Percentiles rank a stretch among this genome's conserved stretches.
Conservation (phyloP, 228 moss, liverwort and hornwort species). For the Sphagnum fallax region DNA sequence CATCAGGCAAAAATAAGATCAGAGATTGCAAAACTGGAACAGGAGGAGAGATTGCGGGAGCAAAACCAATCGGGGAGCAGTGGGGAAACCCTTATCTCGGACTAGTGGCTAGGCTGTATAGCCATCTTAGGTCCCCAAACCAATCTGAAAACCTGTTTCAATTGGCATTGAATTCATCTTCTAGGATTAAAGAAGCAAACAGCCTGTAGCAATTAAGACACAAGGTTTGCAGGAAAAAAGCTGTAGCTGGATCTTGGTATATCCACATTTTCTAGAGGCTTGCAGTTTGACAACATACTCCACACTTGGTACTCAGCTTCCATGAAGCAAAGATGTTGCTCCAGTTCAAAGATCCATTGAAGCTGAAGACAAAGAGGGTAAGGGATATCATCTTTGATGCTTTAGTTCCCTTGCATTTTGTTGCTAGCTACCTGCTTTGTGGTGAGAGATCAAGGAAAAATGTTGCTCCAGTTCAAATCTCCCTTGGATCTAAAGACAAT, state of each 20-base stretch:
- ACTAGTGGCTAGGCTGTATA: slow-evolving; percentile 3
- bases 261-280: not conserved
- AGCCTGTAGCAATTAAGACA: too few species aligned
- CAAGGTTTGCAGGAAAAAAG: too few species aligned
- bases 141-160: not conserved
- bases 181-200: slow-evolving; percentile 12
- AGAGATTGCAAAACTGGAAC: slow-evolving; percentile 65
- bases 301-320: slow-evolving; percentile 8
- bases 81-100: slow-evolving; percentile 19
- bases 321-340: slow-evolving; percentile 89
- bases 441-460: not conserved
- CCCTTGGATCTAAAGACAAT: not conserved
- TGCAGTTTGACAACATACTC: slow-evolving; percentile 10
- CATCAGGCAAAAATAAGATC: slow-evolving; percentile 76
- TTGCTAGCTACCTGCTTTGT: not conserved
- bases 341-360: slow-evolving; percentile 76
- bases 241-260: too few species aligned
- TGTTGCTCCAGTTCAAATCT: too few species aligned
- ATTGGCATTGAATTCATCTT: not conserved
- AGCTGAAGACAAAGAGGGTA: slow-evolving; percentile 89
- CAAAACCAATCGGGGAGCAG: slow-evolving; percentile 16
- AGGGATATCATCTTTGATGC: slow-evolving; percentile 1
- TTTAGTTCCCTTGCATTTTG: not conserved
- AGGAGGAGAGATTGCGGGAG: slow-evolving; percentile 42
- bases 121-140: slow-evolving; percentile 12